Conservation (phyloP, 208 protist genomes). For the Acanthamoeba royreba region DNA sequence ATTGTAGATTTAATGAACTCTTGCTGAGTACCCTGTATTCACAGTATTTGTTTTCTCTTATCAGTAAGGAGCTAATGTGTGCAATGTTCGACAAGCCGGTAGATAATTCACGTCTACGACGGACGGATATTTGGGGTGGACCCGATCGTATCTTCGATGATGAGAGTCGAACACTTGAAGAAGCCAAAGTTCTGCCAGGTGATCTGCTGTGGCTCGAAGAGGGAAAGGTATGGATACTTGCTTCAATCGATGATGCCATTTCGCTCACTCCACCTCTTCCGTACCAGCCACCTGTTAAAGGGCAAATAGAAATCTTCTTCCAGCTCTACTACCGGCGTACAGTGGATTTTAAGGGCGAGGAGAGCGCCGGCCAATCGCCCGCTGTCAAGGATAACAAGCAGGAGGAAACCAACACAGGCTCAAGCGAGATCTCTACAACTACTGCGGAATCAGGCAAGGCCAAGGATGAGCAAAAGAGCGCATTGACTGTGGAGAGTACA, state of each 20-base stretch:
- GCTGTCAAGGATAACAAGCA: background rate
- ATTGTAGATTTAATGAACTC: no score
- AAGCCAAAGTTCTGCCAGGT: background rate
- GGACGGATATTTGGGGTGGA: background rate
- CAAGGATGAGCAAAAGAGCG: background rate
- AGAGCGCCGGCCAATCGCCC: background rate
- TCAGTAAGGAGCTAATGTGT: background rate
- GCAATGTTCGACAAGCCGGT: background rate
- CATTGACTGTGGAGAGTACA: background rate
- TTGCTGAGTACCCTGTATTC: no score
- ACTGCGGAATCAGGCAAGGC: background rate
- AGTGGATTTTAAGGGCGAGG: background rate
- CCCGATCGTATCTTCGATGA: background rate
- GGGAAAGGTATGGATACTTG: background rate
- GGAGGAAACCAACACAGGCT: background rate
- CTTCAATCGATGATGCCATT: background rate
- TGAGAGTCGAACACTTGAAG: background rate
- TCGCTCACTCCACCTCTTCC: background rate
- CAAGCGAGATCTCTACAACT: background rate
- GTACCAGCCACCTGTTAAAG: background rate
- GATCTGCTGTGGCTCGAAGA: slow-evolving; percentile 25
- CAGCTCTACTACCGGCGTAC: background rate
- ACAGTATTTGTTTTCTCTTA: background rate
- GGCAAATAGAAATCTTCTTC: background rate
- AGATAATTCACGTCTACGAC: background rate